phyloP scores from a whole-genome alignment of 768 basidiomycete genomes.

The Leccinum ochraceum region DNA sequence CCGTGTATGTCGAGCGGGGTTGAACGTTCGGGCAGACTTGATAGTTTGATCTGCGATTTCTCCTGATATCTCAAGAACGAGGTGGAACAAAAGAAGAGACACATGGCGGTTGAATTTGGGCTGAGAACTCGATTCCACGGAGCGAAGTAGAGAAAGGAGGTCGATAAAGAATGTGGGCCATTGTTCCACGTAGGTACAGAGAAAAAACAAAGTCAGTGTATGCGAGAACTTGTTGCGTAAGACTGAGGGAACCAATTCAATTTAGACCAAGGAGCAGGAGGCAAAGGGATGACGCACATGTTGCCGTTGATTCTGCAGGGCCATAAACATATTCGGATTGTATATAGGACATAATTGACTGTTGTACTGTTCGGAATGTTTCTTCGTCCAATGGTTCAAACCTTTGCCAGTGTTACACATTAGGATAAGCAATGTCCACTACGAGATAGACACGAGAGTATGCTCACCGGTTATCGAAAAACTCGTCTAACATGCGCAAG shows the following conservation, averaged over 20 bases:
- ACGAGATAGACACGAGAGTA: not conserved
- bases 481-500: conserved; percentile 77
- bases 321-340: conserved; percentile 88
- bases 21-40: conserved; percentile 80
- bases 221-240: conserved; percentile 95
- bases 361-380: conserved; percentile 69
- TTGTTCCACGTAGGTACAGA: conserved; percentile 82
- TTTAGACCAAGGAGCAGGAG: conserved; percentile 5
- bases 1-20: conserved; percentile 67
- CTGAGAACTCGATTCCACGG: conserved; percentile 53
- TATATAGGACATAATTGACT: conserved; percentile 79
- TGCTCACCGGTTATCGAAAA: conserved; percentile 78
- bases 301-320: conserved; percentile 73
- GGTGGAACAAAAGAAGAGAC: conserved; percentile 85
- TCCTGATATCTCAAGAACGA: conserved; percentile 92
- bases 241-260: conserved; percentile 45
- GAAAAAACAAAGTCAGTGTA: conserved; percentile 85
- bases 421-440: conserved; percentile 7
- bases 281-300: conserved; percentile 62
- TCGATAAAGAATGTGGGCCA: conserved; percentile 86
- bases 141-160: conserved; percentile 71
- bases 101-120: conserved; percentile 79
- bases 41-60: conserved; percentile 97
- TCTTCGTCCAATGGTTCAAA: conserved; percentile 70
- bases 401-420: conserved; percentile 33